These are phyloP conservation scores for Nakazawaea molendinolei DNA, from an alignment of 805 yeast genomes.

Conservation along the genomic window DNA sequence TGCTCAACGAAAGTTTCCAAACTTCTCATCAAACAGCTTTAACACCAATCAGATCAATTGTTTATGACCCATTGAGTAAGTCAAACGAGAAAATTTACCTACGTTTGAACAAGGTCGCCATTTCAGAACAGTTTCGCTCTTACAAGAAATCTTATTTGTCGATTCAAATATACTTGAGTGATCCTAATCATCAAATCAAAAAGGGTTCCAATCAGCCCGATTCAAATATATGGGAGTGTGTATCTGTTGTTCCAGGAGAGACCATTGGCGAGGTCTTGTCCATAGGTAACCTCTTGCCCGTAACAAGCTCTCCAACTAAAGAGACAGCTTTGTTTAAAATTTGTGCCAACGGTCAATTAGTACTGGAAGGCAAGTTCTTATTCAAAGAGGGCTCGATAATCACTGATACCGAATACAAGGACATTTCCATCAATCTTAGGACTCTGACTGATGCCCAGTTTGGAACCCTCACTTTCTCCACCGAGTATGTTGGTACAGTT, in stretches of 20 bases:
- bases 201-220: constrained; percentile 59
- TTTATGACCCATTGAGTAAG: constrained; percentile 56
- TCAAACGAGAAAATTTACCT: constrained; percentile 57
- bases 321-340: constrained; percentile 34
- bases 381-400: constrained; percentile 23
- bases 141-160: constrained; percentile 39
- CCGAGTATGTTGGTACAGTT: constrained; percentile 63
- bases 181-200: constrained; percentile 47
- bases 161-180: constrained; percentile 46
- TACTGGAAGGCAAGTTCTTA: constrained; percentile 51
- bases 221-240: constrained; percentile 56
- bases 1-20: constrained; percentile 19
- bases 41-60: constrained; percentile 57
- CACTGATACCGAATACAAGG: constrained; percentile 33
- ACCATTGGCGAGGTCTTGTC: constrained; percentile 64
- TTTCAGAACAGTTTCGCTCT: constrained; percentile 15
- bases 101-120: constrained; percentile 42
- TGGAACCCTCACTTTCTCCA: constrained; percentile 41
- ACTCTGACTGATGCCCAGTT: constrained; percentile 37
- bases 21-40: constrained; percentile 42
- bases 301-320: constrained; percentile 21
- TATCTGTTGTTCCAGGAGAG: constrained; percentile 68
- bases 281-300: constrained; percentile 55
- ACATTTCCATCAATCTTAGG: constrained; percentile 16
- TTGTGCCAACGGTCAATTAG: constrained; percentile 54